A percentile compares a stretch with the other conserved stretches of the same genome.
Conservation (phyloP, 768 basidiomycete genomes). For the Trametes cubensis region DNA sequence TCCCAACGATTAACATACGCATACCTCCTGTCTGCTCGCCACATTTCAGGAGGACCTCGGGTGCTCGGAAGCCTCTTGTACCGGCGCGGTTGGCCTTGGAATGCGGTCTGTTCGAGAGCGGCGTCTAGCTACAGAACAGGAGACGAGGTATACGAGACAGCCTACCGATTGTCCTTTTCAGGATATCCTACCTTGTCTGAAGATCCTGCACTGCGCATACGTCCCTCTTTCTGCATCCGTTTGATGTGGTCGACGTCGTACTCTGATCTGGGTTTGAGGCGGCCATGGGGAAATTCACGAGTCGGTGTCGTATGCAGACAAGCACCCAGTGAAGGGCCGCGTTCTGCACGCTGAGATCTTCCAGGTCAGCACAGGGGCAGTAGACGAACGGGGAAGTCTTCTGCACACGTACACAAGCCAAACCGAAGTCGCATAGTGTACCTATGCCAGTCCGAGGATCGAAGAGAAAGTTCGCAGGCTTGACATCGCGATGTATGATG, state of each 20-base stretch:
- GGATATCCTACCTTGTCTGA: conserved; percentile 79
- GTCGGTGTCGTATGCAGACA: conserved; percentile 83
- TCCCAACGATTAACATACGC: conserved; percentile 23
- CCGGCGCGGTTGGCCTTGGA: conserved; percentile 97
- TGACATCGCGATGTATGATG: conserved; percentile 96
- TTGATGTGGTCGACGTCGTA: conserved; percentile 54
- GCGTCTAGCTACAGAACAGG: conserved; percentile 7
- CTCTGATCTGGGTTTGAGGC: conserved; percentile 45
- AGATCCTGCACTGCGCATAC: conserved; percentile 51
- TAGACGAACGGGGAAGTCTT: not conserved
- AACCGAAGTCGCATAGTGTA: conserved; percentile 91
- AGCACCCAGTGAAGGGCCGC: conserved; percentile 47
- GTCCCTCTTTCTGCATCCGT: conserved; percentile 60
- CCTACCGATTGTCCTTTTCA: conserved; percentile 72
- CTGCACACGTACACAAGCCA: conserved; percentile 76
- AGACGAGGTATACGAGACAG: not conserved
- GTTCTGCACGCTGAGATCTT: conserved; percentile 56
- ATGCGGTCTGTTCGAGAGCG: conserved; percentile 51
- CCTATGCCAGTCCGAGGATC: conserved; percentile 84
- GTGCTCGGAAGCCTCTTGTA: conserved; percentile 94
- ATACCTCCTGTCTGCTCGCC: conserved; percentile 88
- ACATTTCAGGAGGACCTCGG: conserved; percentile 95
- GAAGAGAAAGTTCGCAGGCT: conserved; percentile 96
- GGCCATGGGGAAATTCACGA: conserved; percentile 69
- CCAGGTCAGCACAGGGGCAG: not conserved